Base-by-base conservation (phyloP, 148 eudicot species). In the Camellia granthamiana region DNA sequence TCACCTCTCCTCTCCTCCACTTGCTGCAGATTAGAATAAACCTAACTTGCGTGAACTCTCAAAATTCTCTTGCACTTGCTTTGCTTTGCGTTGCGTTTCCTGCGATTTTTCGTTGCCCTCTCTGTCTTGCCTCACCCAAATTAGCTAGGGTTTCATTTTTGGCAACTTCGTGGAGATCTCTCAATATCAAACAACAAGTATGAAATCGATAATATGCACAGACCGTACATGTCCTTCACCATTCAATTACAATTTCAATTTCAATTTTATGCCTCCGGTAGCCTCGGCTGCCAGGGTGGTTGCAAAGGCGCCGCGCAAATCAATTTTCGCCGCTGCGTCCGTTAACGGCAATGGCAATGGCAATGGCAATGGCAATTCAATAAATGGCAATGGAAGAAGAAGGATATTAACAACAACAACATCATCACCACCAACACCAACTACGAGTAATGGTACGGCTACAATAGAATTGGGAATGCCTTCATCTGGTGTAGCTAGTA, bases 331-430 rank as follows among this genome's bases (percentile, higher is more conserved):
- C 16, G 42, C 55, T 71, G 77, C 63, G 2, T 65, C 62, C 13
- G 7, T 19, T 3, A 7, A 61, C 23, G 78, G n/a, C 41, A 47
- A 49, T 80, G 78, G 79, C 80, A 6, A 61, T 14, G 78, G 18
- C 41, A 47, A 63, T 80, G 78, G 79, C 80, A 87, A 66, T 8
- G 77, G n/a, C n/a, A 23, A 23, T 23, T 23, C 30, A 23, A 23
- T 23, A 23, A 70, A 83, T 66, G 81, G 85, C 84, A 87, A 66
- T 8, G 77, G n/a, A 75, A 82, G 66, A 82, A 80, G 77, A 79
- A 55, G 58, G 12, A 11, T 4, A n/a, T 18, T 38, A 52, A 23
- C 15, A 46, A 72, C 43, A 2, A 56, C 74, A 13, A 30, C 46
- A 10, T n/a, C 43, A 6, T 6, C 43, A 2, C 56, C 74, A 13